Conservation (phyloP, 768 basidiomycete species). For the Botryobasidium botryosum region DNA sequence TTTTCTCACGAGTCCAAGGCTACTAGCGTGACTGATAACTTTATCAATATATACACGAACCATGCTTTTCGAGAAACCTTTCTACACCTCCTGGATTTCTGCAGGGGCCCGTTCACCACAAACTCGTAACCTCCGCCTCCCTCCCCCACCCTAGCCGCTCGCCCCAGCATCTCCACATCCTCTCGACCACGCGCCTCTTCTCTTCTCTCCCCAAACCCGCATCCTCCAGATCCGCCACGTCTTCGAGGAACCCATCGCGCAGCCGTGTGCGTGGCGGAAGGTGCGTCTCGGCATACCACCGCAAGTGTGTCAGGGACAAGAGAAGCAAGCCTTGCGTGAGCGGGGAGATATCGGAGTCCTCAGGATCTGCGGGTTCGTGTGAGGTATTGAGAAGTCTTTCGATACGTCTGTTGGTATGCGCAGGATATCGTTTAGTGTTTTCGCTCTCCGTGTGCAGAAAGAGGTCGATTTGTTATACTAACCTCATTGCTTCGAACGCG, state of each 20-base stretch:
- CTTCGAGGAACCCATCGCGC: constrained; percentile 69
- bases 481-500: constrained; percentile 62
- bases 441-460: background rate
- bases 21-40: too few relatives aligned
- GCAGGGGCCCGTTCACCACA: too few relatives aligned
- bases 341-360: constrained; percentile 26
- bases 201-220: constrained; percentile 37
- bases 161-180: constrained; percentile 87
- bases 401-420: constrained; percentile 30
- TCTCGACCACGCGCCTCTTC: constrained; percentile 59
- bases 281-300: constrained; percentile 40
- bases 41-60: too few relatives aligned
- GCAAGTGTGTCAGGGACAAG: constrained; percentile 48
- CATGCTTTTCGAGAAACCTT: too few relatives aligned
- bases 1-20: too few relatives aligned
- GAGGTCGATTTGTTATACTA: constrained; percentile 6
- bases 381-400: constrained; percentile 38
- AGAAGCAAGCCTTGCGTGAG: constrained; percentile 59
- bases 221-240: constrained; percentile 69
- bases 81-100: too few relatives aligned
- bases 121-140: too few relatives aligned
- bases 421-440: constrained; percentile 16
- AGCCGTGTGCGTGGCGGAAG: constrained; percentile 43
- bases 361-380: too few relatives aligned
- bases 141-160: constrained; percentile 46